A percentile compares a stretch with the other conserved stretches of the same genome.
Evolutionary conservation across 2,329 filamentous ascomycete species (phyloP).

Genomic region (Aspergillus sp.): DNA sequence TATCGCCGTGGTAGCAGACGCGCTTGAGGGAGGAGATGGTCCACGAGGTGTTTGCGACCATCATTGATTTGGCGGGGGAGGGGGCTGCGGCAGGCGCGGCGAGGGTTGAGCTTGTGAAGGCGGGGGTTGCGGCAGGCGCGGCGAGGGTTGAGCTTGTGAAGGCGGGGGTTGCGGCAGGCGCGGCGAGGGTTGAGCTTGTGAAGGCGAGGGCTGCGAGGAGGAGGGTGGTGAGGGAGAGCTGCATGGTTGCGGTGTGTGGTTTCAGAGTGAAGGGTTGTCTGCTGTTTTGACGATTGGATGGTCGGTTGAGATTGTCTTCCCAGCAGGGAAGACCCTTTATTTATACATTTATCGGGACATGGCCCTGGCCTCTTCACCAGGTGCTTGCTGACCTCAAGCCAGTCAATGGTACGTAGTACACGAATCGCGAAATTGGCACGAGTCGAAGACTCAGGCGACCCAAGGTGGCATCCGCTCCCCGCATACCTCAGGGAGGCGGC

Average conservation of each 20-base stretch:
- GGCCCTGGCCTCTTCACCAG: neutral
- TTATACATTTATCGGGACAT: neutral
- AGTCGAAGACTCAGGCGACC: neutral
- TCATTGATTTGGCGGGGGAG: slow-evolving; percentile 6
- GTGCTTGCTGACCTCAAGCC: neutral
- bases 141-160: neutral
- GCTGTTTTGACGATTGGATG: slow-evolving; percentile 1
- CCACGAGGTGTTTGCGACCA: slow-evolving; percentile 1
- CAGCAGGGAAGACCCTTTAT: neutral
- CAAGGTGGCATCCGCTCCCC: neutral
- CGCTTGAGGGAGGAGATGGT: slow-evolving; percentile 6
- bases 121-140: neutral
- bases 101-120: neutral
- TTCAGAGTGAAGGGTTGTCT: neutral
- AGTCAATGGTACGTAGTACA: neutral
- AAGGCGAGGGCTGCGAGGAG: slow-evolving; percentile 6
- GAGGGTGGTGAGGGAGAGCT: neutral
- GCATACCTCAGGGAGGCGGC: neutral
- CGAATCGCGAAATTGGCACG: neutral
- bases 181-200: neutral
- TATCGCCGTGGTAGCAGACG: slow-evolving; percentile 7
- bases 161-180: neutral
- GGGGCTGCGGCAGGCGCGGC: neutral
- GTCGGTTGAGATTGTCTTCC: neutral
- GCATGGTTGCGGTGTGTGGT: slow-evolving; percentile 1